Evolutionary conservation across 495 filamentous ascomycete genomes (phyloP).

Genomic region (Parmelia sp.): DNA sequence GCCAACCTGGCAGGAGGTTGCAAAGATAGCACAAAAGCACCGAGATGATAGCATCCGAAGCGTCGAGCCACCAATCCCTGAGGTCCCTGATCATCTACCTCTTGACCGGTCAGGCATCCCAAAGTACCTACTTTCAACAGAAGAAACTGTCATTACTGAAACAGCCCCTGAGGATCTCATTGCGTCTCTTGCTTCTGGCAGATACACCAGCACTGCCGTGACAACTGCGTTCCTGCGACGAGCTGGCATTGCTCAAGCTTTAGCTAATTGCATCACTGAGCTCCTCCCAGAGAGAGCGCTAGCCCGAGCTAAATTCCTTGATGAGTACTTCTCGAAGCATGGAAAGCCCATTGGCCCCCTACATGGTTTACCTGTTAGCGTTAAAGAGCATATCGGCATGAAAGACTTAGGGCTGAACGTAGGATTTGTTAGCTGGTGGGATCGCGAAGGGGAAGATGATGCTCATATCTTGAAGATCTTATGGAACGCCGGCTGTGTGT

Average conservation of each 20-base stretch:
- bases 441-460: constrained; percentile 24
- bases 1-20: constrained; percentile 37
- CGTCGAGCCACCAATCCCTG: constrained; percentile 34
- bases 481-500: constrained; percentile 41
- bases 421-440: constrained; percentile 29
- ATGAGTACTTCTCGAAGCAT: constrained; percentile 28
- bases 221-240: constrained; percentile 42
- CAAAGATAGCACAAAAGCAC: constrained; percentile 32
- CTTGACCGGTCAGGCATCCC: constrained; percentile 37
- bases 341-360: constrained; percentile 34
- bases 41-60: constrained; percentile 36
- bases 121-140: constrained; percentile 31
- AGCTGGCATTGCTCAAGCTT: constrained; percentile 41
- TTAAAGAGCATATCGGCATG: constrained; percentile 36
- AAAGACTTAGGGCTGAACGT: constrained; percentile 24
- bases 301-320: constrained; percentile 30
- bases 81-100: constrained; percentile 29
- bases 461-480: constrained; percentile 32
- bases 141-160: constrained; percentile 39
- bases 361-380: constrained; percentile 39
- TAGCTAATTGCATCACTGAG: constrained; percentile 39
- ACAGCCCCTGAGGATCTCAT: constrained; percentile 33
- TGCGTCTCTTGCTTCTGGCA: constrained; percentile 30
- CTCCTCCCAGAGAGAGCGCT: constrained; percentile 33
- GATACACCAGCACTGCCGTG: constrained; percentile 35